Conservation (phyloP, 805 yeast species). For the Kuraishia borneana region DNA sequence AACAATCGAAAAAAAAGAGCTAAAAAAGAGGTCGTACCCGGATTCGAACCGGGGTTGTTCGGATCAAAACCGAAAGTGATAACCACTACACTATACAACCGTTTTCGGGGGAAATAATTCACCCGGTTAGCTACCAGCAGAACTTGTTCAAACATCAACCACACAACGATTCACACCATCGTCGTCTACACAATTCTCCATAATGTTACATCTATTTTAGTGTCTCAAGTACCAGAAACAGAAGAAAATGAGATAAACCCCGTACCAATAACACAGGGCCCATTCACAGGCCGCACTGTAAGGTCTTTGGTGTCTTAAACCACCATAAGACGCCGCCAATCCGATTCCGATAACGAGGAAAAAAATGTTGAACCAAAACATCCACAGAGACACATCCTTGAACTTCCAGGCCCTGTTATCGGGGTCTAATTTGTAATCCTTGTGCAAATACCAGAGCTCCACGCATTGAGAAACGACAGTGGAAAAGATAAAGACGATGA, state of each 20-base stretch:
- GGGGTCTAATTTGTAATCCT: conserved; percentile 14
- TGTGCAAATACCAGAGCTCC: conserved; percentile 13
- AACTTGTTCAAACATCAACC: no score
- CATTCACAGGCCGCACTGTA: conserved; percentile 63
- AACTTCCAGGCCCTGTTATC: conserved; percentile 6
- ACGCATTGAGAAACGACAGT: conserved; percentile 22
- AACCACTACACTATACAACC: conserved; percentile 66
- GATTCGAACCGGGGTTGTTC: conserved; percentile 78
- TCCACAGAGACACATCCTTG: conserved; percentile 18
- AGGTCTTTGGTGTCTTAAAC: conserved; percentile 13
- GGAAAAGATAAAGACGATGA: conserved; percentile 54
- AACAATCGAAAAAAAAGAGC: no score
- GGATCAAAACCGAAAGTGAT: conserved; percentile 78
- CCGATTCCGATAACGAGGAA: conserved; percentile 63
- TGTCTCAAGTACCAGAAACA: conserved; percentile 12
- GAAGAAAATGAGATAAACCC: conserved; percentile 51
- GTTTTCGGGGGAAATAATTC: no score
- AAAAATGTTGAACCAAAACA: conserved; percentile 39
- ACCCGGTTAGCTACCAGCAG: no score
- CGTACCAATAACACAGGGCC: conserved; percentile 80
- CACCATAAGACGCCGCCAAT: conserved; percentile 62
- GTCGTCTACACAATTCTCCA: no score
- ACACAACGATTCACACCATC: no score
- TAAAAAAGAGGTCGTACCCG: conserved; percentile 67
- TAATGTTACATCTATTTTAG: conserved; percentile 47